These are phyloP conservation scores for Corinectria fuckeliana DNA, from an alignment of 2,329 filamentous ascomycete species.

Conservation along the genomic window DNA sequence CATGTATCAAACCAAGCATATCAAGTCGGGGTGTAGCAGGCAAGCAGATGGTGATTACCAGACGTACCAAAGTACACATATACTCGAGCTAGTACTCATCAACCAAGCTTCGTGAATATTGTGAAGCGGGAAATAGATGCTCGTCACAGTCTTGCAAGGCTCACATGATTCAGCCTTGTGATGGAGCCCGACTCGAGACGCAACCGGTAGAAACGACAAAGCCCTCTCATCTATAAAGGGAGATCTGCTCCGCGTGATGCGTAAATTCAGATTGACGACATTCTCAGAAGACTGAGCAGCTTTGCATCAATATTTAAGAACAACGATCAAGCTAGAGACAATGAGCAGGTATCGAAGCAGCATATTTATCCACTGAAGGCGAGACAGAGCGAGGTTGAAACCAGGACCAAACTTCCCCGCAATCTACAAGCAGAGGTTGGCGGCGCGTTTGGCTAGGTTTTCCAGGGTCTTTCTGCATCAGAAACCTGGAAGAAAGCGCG, in stretches of 20 bases:
- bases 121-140: constrained; percentile 27
- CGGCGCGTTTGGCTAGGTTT: background rate
- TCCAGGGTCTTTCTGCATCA: too few relatives aligned
- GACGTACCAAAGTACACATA: constrained; percentile 39
- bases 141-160: too few relatives aligned
- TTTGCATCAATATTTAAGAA: too few relatives aligned
- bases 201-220: constrained; percentile 11
- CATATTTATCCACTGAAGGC: constrained; percentile 5
- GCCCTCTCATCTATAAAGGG: background rate
- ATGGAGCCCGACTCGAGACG: constrained; percentile 18
- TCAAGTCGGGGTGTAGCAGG: background rate
- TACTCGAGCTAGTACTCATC: constrained; percentile 40
- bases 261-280: too few relatives aligned
- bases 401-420: constrained; percentile 19
- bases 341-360: too few relatives aligned
- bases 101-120: constrained; percentile 31
- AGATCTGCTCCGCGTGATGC: background rate
- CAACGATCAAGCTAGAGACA: too few relatives aligned
- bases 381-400: background rate
- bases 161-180: constrained; percentile 6
- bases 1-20: constrained; percentile 49
- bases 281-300: too few relatives aligned
- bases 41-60: background rate
- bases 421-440: background rate
- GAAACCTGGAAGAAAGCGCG: constrained; percentile 1